These are phyloP conservation scores for Ogataea kodamae DNA, from an alignment of 805 yeast species.

Conservation along the genomic window DNA sequence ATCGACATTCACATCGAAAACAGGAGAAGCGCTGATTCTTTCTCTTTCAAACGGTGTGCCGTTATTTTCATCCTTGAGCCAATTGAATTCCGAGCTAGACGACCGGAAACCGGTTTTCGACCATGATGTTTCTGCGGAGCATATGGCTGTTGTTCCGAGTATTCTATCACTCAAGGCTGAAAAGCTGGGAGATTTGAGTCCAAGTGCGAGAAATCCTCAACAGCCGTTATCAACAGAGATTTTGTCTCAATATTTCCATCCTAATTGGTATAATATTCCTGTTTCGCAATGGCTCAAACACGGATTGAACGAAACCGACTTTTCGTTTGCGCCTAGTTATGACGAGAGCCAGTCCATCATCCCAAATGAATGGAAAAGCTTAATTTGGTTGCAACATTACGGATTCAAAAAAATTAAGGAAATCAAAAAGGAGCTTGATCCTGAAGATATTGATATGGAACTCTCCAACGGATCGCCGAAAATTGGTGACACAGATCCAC, in stretches of 20 bases:
- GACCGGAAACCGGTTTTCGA: constrained; percentile 66
- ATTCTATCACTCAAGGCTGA: constrained; percentile 35
- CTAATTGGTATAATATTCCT: constrained; percentile 63
- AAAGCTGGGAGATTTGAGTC: constrained; percentile 44
- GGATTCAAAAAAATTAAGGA: constrained; percentile 41
- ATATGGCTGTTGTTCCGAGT: constrained; percentile 67
- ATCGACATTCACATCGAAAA: constrained; percentile 44
- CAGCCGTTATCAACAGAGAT: constrained; percentile 37
- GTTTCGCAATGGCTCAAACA: constrained; percentile 62
- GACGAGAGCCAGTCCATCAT: constrained; percentile 59
- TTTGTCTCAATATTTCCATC: constrained; percentile 51
- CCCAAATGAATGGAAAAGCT: constrained; percentile 47
- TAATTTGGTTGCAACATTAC: constrained; percentile 51
- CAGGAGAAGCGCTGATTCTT: constrained; percentile 64
- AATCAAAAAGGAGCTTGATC: constrained; percentile 14
- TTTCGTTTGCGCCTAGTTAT: constrained; percentile 62
- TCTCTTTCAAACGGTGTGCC: constrained; percentile 66
- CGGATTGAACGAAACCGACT: constrained; percentile 35
- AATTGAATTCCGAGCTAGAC: constrained; percentile 69
- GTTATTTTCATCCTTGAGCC: constrained; percentile 66
- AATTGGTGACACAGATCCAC: constrained; percentile 1
- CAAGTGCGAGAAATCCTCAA: constrained; percentile 20
- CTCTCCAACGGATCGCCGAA: constrained; percentile 1
- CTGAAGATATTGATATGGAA: constrained; percentile 7
- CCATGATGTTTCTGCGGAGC: constrained; percentile 48